These are phyloP conservation scores for Xylariaceae sp. DNA, from an alignment of 2,329 filamentous ascomycete species.

Conservation along the genomic window DNA sequence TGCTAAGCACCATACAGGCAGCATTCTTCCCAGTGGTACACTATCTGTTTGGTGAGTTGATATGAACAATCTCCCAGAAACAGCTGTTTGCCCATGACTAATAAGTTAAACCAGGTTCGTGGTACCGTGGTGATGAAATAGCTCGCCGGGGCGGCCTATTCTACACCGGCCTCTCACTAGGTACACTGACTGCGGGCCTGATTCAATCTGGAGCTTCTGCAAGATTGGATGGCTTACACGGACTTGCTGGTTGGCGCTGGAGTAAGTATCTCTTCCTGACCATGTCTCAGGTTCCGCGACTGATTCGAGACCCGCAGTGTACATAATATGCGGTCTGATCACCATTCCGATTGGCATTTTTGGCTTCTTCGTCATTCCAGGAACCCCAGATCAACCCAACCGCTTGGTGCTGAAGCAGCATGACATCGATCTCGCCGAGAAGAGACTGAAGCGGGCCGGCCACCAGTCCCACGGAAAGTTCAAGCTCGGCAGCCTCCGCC, in stretches of 20 bases:
- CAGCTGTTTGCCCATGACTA: not conserved
- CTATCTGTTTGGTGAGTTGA: constrained; percentile 25
- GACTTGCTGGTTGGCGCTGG: constrained; percentile 45
- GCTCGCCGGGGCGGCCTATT: constrained; percentile 43
- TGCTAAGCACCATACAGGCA: not conserved
- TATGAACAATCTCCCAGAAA: not conserved
- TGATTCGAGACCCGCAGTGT: constrained; percentile 24
- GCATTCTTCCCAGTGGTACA: constrained; percentile 25
- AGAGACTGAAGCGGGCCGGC: constrained; percentile 36
- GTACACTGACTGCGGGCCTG: constrained; percentile 44
- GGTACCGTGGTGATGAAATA: constrained; percentile 43
- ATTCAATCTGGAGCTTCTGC: constrained; percentile 37
- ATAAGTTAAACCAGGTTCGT: constrained; percentile 29
- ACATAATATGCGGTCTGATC: constrained; percentile 45
- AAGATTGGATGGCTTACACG: constrained; percentile 35
- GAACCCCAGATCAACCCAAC: constrained; percentile 25
- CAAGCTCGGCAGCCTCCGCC: constrained; percentile 11
- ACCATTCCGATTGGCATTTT: constrained; percentile 46
- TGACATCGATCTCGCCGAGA: constrained; percentile 38
- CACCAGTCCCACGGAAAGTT: constrained; percentile 32
- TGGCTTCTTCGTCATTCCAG: constrained; percentile 44
- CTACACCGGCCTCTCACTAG: constrained; percentile 43
- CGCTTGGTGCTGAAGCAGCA: constrained; percentile 13
- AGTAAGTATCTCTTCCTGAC: constrained; percentile 12
- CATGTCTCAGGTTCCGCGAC: not conserved